These are phyloP conservation scores for Trichoderma sp. DNA, from an alignment of 2,329 filamentous ascomycete species.

Conservation along the genomic window DNA sequence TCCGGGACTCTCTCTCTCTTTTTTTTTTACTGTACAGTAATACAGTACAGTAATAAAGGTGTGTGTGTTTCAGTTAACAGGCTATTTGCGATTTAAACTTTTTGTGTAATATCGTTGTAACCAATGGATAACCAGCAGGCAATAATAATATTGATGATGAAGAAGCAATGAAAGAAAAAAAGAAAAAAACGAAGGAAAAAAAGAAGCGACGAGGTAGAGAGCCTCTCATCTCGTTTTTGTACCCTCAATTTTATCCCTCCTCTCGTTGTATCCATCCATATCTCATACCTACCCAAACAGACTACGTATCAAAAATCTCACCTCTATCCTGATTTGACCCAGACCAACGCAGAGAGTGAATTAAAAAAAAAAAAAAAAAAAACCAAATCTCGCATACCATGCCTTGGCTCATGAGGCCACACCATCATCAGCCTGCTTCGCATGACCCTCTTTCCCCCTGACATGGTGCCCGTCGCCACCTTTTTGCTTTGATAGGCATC, in stretches of 20 bases:
- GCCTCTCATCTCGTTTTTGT: not conserved
- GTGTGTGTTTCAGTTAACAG: no score
- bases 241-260: not conserved
- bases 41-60: no score
- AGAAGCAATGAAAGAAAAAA: not conserved
- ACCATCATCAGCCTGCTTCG: constrained; percentile 5
- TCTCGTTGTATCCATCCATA: not conserved
- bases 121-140: not conserved
- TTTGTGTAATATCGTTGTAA: not conserved
- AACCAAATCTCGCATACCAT: not conserved
- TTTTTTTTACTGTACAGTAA: not conserved
- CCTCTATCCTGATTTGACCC: not conserved
- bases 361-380: not conserved
- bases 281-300: not conserved
- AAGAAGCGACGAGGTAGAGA: not conserved
- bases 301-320: not conserved
- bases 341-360: not conserved
- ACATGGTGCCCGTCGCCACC: constrained; percentile 7
- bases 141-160: not conserved
- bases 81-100: not conserved
- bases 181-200: not conserved
- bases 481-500: not conserved
- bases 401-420: not conserved
- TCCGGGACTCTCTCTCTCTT: not conserved
- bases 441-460: constrained; percentile 4